Evolutionary conservation across 140 eudicot genomes (phyloP).

Genomic region (Senecio squalidus): DNA sequence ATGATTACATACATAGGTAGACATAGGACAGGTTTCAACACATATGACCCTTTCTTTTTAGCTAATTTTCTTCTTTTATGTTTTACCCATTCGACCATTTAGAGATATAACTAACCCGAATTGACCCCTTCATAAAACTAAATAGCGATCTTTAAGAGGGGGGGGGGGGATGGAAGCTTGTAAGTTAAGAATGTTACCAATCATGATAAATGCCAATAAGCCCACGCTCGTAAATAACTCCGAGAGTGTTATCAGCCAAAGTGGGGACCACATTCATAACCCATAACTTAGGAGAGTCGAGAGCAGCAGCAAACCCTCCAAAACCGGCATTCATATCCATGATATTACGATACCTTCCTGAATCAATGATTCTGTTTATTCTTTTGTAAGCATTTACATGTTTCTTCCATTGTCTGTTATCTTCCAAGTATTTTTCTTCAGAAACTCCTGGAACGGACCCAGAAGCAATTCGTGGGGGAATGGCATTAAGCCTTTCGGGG

Average conservation of each 20-base stretch:
- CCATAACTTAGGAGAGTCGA: constrained; percentile 66
- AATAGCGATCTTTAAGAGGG: no score
- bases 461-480: constrained; percentile 65
- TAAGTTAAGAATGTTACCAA: constrained; percentile 37
- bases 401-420: constrained; percentile 55
- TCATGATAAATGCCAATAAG: constrained; percentile 78
- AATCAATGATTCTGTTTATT: constrained; percentile 41
- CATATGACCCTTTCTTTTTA: background rate
- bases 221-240: constrained; percentile 69
- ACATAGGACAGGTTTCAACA: background rate
- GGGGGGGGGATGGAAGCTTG: no score
- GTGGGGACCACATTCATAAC: constrained; percentile 83
- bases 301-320: constrained; percentile 78
- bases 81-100: background rate
- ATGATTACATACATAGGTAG: no score
- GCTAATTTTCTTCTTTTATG: background rate
- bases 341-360: constrained; percentile 73
- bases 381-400: constrained; percentile 53
- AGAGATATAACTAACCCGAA: background rate
- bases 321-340: constrained; percentile 85
- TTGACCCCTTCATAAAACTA: background rate
- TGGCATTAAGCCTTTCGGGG: constrained; percentile 59
- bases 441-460: constrained; percentile 54
- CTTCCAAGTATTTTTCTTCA: constrained; percentile 47
- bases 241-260: constrained; percentile 58